Evolutionary conservation across 768 basidiomycete species (phyloP), one percentile per base, ranked within the genome.

Genomic region (Boletus sp.): DNA sequence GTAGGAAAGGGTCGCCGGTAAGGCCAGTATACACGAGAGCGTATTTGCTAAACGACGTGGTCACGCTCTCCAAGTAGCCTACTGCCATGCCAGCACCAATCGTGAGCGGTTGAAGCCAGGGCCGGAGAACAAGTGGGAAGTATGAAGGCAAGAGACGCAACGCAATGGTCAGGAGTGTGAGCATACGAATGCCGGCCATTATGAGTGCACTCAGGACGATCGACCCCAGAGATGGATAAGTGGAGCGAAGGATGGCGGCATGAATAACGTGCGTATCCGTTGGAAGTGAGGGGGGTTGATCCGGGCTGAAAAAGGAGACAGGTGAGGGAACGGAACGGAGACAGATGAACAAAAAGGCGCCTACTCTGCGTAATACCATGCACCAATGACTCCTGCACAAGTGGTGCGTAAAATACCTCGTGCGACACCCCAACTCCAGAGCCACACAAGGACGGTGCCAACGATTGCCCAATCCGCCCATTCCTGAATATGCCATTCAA

Each of bases 331-430:
- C 50, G 12, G 29, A 18, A 44, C 54, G 7, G n/a, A 24, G 1
- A 15, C 54, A 41, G 29, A 14, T 47, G n/a, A 28, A 37, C 11
- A 29, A 47, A 5, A 47, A 7, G 9, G 29, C 11, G 52, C 83
- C 66, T 63, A 86, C 81, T 84, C 77, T 30, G 82, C 70, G 73
- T 92, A 96, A 69, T 96, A 97, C 94, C 94, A 98, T 45, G 88
- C 86, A 2, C 93, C 94, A 35, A 98, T 83, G 5, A 94, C 90
- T 32, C 87, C 88, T 0, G 92, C 87, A 55, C 86, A 83, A 3
- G 86, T 83, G 52, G 88, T 90, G 7, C 92, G 78, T 44, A 94
- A 73, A 2, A 92, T 68, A 2, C 94, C 94, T 40, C 93, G 80
- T 18, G 90, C 84, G 7, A 97, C 87, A 10, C 81, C 83, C 82